phyloP scores from a whole-genome alignment of 1,284 basidiomycete species.

The Heterobasidion occidentale region DNA sequence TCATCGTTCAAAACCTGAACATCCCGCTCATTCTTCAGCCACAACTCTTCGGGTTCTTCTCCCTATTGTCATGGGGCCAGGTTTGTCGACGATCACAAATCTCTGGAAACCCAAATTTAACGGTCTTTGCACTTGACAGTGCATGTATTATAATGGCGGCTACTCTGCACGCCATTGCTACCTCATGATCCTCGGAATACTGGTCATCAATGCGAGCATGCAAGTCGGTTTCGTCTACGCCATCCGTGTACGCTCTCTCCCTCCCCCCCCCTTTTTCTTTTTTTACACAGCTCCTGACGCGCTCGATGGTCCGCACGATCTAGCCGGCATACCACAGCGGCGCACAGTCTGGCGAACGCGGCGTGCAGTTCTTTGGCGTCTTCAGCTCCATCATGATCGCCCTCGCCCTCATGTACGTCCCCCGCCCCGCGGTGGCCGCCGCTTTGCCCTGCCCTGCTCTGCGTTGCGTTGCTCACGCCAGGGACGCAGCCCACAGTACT shows the following conservation, averaged over 20 bases:
- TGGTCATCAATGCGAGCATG: constrained; percentile 43
- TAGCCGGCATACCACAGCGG: constrained; percentile 38
- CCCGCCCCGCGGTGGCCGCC: not conserved
- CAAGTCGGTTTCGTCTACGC: constrained; percentile 57
- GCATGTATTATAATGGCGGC: constrained; percentile 48
- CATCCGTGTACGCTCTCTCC: constrained; percentile 30
- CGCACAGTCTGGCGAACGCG: constrained; percentile 24
- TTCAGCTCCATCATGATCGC: constrained; percentile 55
- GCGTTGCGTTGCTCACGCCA: not conserved
- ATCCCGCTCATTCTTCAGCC: constrained; percentile 74
- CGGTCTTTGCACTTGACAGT: constrained; percentile 29
- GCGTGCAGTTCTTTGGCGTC: constrained; percentile 59
- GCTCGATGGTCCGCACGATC: not conserved
- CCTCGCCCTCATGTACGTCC: constrained; percentile 46
- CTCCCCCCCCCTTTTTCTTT: constrained; percentile 5
- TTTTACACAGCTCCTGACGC: constrained; percentile 4
- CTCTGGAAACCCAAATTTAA: not conserved
- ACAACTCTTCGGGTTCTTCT: constrained; percentile 60
- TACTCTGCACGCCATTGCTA: constrained; percentile 25
- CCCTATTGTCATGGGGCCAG: constrained; percentile 60
- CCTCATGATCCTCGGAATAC: constrained; percentile 25
- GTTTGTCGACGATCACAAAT: constrained; percentile 23
- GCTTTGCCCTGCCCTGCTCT: not conserved
- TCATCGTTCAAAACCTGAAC: constrained; percentile 59
- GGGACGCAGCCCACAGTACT: constrained; percentile 39